These are phyloP conservation scores for Tetracladium maxilliforme DNA, from an alignment of 2,329 filamentous ascomycete species.

Conservation along the genomic window DNA sequence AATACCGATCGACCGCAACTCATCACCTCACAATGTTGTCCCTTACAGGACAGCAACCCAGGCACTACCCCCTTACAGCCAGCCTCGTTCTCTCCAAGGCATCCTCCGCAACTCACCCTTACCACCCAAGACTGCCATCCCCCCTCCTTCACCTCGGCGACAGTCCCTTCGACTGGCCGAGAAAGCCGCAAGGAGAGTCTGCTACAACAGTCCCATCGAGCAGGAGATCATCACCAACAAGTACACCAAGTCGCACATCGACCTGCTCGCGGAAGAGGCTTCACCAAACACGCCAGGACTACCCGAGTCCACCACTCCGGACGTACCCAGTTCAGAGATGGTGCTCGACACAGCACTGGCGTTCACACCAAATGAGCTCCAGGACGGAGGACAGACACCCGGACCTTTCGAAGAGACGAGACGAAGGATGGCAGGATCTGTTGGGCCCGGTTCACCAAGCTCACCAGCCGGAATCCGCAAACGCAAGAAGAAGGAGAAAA, in stretches of 20 bases:
- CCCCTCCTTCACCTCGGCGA: slow-evolving; percentile 35
- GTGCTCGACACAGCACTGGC: slow-evolving; percentile 33
- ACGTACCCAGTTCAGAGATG: slow-evolving; percentile 19
- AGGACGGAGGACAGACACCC: slow-evolving; percentile 46
- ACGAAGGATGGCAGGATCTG: slow-evolving; percentile 35
- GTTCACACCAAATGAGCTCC: slow-evolving; percentile 36
- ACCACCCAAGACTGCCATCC: slow-evolving; percentile 32
- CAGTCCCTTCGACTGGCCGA: slow-evolving; percentile 39
- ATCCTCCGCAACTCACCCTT: slow-evolving; percentile 54
- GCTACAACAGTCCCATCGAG: slow-evolving; percentile 46
- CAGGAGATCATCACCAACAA: slow-evolving; percentile 49
- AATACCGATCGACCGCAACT: too few species aligned
- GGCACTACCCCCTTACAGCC: slow-evolving; percentile 49
- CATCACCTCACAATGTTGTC: too few species aligned
- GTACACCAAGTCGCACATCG: slow-evolving; percentile 48
- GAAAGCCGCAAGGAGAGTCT: slow-evolving; percentile 30
- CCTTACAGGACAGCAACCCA: too few species aligned
- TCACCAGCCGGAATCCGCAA: slow-evolving; percentile 5
- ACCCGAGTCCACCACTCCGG: slow-evolving; percentile 5
- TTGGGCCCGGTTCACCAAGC: slow-evolving; percentile 15
- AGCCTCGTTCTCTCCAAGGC: slow-evolving; percentile 42
- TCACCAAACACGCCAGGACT: slow-evolving; percentile 27
- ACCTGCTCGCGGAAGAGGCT: slow-evolving; percentile 42
- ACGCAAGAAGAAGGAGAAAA: slow-evolving; percentile 43
- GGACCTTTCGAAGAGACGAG: slow-evolving; percentile 50